Conservation (phyloP, 495 filamentous ascomycete species). For the Rhizodiscina lignyota region DNA sequence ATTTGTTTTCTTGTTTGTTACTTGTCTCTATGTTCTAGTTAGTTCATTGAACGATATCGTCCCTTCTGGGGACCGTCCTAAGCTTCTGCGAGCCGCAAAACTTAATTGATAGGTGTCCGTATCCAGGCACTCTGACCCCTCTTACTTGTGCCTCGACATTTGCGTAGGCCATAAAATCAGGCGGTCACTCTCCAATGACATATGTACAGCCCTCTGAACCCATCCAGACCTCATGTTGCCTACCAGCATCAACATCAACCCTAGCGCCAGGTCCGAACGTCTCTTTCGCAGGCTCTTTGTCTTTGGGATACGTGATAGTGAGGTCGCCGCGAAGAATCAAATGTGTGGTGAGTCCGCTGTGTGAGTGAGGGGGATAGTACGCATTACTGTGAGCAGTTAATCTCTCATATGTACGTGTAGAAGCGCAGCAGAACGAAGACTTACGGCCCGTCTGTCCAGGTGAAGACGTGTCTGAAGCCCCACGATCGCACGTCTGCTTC, state of each 20-base stretch:
- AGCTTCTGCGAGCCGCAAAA: too few species aligned
- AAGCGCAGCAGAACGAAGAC: constrained; percentile 17
- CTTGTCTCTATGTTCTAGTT: too few species aligned
- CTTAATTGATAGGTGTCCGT: too few species aligned
- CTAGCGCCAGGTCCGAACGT: constrained; percentile 52
- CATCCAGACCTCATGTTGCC: constrained; percentile 73
- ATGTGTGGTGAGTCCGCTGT: constrained; percentile 55
- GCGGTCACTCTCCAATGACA: constrained; percentile 78
- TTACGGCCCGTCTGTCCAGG: constrained; percentile 65
- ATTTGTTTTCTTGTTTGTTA: too few species aligned
- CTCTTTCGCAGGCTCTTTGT: constrained; percentile 40
- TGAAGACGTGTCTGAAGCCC: constrained; percentile 65
- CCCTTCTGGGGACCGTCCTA: too few species aligned
- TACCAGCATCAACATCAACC: constrained; percentile 59
- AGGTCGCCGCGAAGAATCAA: constrained; percentile 54
- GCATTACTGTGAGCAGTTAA: constrained; percentile 33
- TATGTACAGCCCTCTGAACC: constrained; percentile 64
- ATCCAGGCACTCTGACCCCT: too few species aligned
- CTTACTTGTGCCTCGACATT: too few species aligned
- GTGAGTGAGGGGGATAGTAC: constrained; percentile 61
- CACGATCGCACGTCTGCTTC: constrained; percentile 55
- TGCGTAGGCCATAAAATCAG: too few species aligned
- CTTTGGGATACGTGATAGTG: constrained; percentile 59
- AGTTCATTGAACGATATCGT: too few species aligned
- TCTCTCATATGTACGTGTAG: constrained; percentile 2